phyloP scores from a whole-genome alignment of 345 rosid species.

The Lepidium aucheri region DNA sequence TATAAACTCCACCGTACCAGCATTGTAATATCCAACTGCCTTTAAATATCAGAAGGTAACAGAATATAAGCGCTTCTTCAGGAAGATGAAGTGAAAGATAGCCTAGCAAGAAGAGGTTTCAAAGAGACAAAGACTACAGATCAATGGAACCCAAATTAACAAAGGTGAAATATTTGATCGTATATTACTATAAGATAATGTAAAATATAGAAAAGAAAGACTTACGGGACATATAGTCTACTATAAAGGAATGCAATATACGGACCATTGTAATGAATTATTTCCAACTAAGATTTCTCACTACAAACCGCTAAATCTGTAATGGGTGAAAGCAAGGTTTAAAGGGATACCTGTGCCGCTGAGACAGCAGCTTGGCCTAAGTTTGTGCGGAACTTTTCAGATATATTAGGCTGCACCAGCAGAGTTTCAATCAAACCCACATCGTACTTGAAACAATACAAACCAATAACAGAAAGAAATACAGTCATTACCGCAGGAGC shows the following conservation, averaged over 20 bases:
- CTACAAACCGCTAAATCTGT: background rate
- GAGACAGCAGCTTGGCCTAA: conserved; percentile 89
- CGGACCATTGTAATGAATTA: background rate
- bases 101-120: conserved; percentile 18
- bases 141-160: conserved; percentile 10
- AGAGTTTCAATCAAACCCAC: conserved; percentile 25
- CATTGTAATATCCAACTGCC: conserved; percentile 95
- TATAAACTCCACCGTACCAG: conserved; percentile 97
- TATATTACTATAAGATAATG: background rate
- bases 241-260: background rate
- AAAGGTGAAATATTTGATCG: background rate
- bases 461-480: conserved; percentile 20
- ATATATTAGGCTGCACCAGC: conserved; percentile 73
- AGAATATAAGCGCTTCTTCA: conserved; percentile 29
- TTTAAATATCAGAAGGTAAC: conserved; percentile 34
- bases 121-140: conserved; percentile 1
- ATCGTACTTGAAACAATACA: background rate
- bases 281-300: background rate
- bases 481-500: conserved; percentile 85
- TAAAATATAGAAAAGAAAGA: background rate
- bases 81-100: conserved; percentile 20
- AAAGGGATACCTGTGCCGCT: conserved; percentile 68
- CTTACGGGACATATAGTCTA: background rate
- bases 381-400: conserved; percentile 50
- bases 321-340: background rate